phyloP scores from a whole-genome alignment of 1,139 yeast species.

The Protomyces gravidus region DNA sequence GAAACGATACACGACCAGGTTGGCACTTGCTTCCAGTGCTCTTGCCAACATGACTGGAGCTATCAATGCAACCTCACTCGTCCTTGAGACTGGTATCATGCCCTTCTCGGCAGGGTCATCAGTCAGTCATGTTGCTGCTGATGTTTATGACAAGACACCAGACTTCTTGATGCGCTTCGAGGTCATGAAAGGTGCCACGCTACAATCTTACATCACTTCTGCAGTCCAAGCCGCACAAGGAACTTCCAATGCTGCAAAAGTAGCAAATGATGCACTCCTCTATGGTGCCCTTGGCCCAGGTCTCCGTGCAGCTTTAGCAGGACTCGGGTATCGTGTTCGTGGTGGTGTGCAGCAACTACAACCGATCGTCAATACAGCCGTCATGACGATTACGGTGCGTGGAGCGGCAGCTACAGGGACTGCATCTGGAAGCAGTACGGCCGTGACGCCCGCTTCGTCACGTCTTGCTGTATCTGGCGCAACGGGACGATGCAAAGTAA shows the following conservation, averaged over 20 bases:
- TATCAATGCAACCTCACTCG: background rate
- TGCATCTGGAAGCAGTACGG: background rate
- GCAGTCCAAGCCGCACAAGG: background rate
- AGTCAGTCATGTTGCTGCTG: constrained; percentile 22
- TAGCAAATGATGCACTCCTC: constrained; percentile 1
- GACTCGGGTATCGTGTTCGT: constrained; percentile 22
- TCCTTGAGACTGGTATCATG: constrained; percentile 17
- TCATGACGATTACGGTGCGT: background rate
- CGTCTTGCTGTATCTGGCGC: background rate
- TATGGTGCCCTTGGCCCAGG: constrained; percentile 30
- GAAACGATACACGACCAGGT: constrained; percentile 3
- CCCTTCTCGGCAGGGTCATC: constrained; percentile 22
- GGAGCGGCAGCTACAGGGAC: background rate
- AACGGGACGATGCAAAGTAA: too few species aligned
- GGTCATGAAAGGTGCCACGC: constrained; percentile 10
- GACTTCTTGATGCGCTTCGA: constrained; percentile 27
- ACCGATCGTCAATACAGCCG: background rate
- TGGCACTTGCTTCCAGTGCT: background rate
- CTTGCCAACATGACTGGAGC: background rate
- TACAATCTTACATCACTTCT: constrained; percentile 1
- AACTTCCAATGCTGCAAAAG: background rate
- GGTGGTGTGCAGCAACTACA: constrained; percentile 13
- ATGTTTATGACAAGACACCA: constrained; percentile 13
- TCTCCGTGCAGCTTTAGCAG: constrained; percentile 22
- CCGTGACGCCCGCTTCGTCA: background rate